Percentiles rank a stretch among this genome's conserved stretches.
phyloP scores from a whole-genome alignment of 805 yeast genomes.

The Saccharomycopsis babjevae region DNA sequence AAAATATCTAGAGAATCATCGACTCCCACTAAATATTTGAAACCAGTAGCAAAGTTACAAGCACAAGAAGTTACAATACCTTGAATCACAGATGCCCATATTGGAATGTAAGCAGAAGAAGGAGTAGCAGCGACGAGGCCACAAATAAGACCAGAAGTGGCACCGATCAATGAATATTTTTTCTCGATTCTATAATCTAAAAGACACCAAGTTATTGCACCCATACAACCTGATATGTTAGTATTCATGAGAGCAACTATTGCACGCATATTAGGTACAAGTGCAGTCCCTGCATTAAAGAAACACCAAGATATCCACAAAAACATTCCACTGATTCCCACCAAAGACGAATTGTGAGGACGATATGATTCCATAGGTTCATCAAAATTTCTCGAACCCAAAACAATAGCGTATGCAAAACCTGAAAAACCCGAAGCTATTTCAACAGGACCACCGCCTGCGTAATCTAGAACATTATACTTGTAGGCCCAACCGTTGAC shows the following conservation, averaged over 20 bases:
- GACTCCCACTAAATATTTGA: constrained; percentile 69
- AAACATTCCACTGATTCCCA: constrained; percentile 77
- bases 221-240: constrained; percentile 80
- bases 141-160: constrained; percentile 91
- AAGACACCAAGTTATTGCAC: constrained; percentile 85
- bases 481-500: constrained; percentile 85
- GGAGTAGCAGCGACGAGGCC: constrained; percentile 98
- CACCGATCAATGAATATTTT: constrained; percentile 90
- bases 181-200: constrained; percentile 80
- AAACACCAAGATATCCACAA: constrained; percentile 96
- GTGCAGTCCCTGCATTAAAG: constrained; percentile 85
- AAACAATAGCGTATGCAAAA: constrained; percentile 68
- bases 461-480: constrained; percentile 92
- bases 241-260: constrained; percentile 89
- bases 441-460: constrained; percentile 98
- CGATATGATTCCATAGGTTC: constrained; percentile 72
- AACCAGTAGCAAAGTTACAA: constrained; percentile 84
- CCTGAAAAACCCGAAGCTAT: constrained; percentile 87
- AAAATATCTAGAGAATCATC: constrained; percentile 92
- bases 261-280: constrained; percentile 72
- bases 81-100: constrained; percentile 82
- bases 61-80: constrained; percentile 74
- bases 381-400: constrained; percentile 70
- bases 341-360: constrained; percentile 90
- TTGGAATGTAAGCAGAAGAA: constrained; percentile 79